Percentiles rank a stretch among this genome's conserved stretches.
Conservation (phyloP, 129 eudicot species). For the Centrapalus pauciflorus region DNA sequence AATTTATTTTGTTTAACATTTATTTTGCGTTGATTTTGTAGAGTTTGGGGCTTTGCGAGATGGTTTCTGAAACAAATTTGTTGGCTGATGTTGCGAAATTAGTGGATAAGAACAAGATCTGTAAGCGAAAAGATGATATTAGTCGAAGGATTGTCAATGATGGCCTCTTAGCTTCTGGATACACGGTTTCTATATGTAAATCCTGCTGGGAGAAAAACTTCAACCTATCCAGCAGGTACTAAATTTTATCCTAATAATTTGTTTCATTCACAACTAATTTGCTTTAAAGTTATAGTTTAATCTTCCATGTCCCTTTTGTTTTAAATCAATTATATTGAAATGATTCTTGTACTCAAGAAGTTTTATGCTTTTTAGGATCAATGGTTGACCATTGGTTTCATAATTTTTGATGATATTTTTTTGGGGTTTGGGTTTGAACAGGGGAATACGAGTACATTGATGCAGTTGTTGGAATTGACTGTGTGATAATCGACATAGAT, state of each 20-base stretch:
- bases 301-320: no score
- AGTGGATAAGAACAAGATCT: no score
- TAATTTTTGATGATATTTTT: no score
- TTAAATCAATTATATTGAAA: no score
- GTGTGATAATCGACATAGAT: constrained; percentile 45
- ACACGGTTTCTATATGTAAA: constrained; percentile 38
- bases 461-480: constrained; percentile 29
- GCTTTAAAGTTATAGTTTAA: no score
- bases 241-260: neutral
- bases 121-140: constrained; percentile 31
- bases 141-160: constrained; percentile 29
- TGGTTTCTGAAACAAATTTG: constrained; percentile 28
- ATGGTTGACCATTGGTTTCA: no score
- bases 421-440: no score
- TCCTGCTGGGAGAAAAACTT: constrained; percentile 45
- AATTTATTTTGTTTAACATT: no score
- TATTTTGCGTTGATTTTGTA: no score
- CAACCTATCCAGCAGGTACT: constrained; percentile 41
- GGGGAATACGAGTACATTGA: no score
- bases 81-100: constrained; percentile 35
- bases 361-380: no score
- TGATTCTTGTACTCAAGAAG: no score
- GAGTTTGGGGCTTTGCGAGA: constrained; percentile 40
- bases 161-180: constrained; percentile 23
- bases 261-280: neutral